Base-by-base conservation (phyloP, 164 flowering plant genomes). In the Vitis cinerea region DNA sequence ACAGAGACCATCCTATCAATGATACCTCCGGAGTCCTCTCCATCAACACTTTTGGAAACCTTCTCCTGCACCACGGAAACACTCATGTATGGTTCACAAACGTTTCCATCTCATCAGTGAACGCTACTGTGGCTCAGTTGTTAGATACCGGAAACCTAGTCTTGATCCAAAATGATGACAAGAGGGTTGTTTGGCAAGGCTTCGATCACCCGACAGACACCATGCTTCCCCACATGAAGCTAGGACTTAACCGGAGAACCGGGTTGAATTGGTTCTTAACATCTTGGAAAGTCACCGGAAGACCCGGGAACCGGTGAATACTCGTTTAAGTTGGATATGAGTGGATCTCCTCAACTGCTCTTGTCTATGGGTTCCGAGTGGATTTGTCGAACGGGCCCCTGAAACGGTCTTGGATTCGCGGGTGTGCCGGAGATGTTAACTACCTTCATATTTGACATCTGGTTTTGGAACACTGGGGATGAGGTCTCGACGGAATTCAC, bases 171-270 rank as follows among this genome's bases (percentile, higher is more conserved):
- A n/a, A 17, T 0, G 16, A 48, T 44, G 19, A 55, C n/a, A 19
- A 48, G 16, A 56, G 27, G 37, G 47, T 72, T 1, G 0, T 74
- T 7, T 86, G 90, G 88, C 82, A 86, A 44, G 78, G 90, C 74
- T 86, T 84, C 67, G 87, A 88, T 71, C 14, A 77, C 70, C 86
- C 84, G 0, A 73, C 85, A 0, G 61, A 88, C 55, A 72, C 82
- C 0, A 0, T 63, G 8, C 72, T 88, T 19, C 81, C 86, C 0
- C 51, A 4, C 15, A 79, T 82, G 87, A 82, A 74, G 30, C 59
- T 84, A 2, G 86, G 87, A 7, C 1, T 70, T 63, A 27, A 82
- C 65, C 74, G 29, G 11, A 69, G 50, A 55, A 72, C 81, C 11
- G 84, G 85, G 8, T 17, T 72, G 29, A 70, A 79, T 58, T 48